Base-by-base conservation (phyloP, 305 asterid species). In the Solanum hybrid region DNA sequence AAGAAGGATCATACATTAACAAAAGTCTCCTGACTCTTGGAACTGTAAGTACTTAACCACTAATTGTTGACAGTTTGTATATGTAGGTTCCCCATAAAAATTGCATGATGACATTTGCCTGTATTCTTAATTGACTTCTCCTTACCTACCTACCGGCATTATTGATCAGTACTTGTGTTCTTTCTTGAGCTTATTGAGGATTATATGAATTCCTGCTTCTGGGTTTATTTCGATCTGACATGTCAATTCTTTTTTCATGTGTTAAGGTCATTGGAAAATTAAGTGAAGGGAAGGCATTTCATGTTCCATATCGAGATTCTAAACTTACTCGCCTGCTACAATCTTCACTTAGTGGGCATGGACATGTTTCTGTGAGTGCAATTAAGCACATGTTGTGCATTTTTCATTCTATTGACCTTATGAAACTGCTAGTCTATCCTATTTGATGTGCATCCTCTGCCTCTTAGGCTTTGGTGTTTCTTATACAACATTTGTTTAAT, bases 11-110 rank as follows among this genome's bases (percentile, higher is more conserved):
- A 65, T 97, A 97, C 93, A 97, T 97, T 90, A 97, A 97, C 92
- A 97, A 97, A 94, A 98, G 99, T 93, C 99, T 98, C 93, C 96
- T 98, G 84, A 98, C 99, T 75, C 99, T 98, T 90, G 99, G 99
- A 94, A 97, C 99, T 89, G 99, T 98, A 92, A 94, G 99, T 92
- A 85, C n/a, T 51, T 78, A 4, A 70, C 57, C 78, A 78, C 24
- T 26, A 45, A 14, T n/a, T 57, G 45, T 45, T 70, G 86, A 37
- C 76, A 31, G 76, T 51, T 51, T 2, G 34, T 38, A 5, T 72
- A 51, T 17, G 76, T 20, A 17, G 45, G 41, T 84, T 27, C 57
- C 87, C 11, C 27, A 41, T 27, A 27, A 83, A 41, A 27, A 51
- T 41, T 83, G 10, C 87, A 15, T 45, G 26, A 41, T 20, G 75